Conservation (phyloP, 345 rosid genomes). For the Eutrema japonicum region DNA sequence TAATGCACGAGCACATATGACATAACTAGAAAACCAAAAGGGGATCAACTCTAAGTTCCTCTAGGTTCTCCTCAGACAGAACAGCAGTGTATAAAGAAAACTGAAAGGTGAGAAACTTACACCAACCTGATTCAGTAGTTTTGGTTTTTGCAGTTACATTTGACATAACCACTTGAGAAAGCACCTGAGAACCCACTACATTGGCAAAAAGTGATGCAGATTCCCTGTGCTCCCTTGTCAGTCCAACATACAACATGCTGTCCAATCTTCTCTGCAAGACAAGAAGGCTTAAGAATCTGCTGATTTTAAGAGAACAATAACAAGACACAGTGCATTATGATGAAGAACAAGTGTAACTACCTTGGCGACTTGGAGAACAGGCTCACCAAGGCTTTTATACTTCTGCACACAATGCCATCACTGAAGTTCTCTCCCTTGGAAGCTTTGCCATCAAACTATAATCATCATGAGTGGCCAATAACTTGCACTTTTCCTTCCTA, state of each 20-base stretch:
- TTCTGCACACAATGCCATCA: conserved; percentile 85
- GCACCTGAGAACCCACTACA: conserved; percentile 91
- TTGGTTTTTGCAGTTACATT: conserved; percentile 43
- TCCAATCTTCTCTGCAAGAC: conserved; percentile 95
- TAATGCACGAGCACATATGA: neutral
- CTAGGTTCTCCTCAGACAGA: conserved; percentile 25
- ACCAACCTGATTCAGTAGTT: conserved; percentile 41
- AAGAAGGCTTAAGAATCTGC: conserved; percentile 53
- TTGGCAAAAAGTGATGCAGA: conserved; percentile 93
- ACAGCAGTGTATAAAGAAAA: conserved; percentile 6
- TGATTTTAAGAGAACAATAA: conserved; percentile 34
- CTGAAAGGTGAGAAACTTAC: conserved; percentile 25
- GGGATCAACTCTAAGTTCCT: conserved; percentile 11
- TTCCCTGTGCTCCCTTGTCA: conserved; percentile 89
- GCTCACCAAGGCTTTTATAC: conserved; percentile 68
- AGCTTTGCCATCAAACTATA: too few relatives aligned
- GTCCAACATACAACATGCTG: conserved; percentile 90
- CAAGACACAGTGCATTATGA: conserved; percentile 11
- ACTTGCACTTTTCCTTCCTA: too few relatives aligned
- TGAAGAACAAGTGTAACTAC: conserved; percentile 49
- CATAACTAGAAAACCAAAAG: neutral
- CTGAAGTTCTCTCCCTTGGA: too few relatives aligned
- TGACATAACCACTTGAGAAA: conserved; percentile 61
- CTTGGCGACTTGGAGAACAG: conserved; percentile 90
- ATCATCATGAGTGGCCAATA: too few relatives aligned